Evolutionary conservation across 345 rosid species (phyloP), one percentile per base, ranked within the genome.

Genomic region (Camelina neglecta): DNA sequence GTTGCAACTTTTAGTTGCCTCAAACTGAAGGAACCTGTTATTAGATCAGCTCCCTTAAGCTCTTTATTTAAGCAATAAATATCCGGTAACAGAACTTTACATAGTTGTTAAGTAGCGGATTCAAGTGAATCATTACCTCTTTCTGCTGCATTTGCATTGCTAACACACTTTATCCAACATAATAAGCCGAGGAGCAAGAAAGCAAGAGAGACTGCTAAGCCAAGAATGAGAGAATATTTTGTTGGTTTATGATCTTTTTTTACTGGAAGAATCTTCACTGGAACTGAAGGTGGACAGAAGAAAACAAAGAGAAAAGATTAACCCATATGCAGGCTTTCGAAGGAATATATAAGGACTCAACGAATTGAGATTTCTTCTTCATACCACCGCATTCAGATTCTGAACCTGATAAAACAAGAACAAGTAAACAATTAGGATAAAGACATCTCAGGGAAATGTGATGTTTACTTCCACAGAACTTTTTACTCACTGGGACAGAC

Each of bases 1-100:
- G 84, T 78, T 4, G 84, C 82, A 51, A 56, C 71, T 65, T 74
- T 74, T 35, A 81, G 77, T 61, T 78, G 82, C 35, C 53, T 81
- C 44, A 70, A 60, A 64, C 71, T 65, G 58, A 70, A 78, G 35
- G 78, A 74, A 56, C 77, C 77, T 73, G 71, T 31, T 31, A 31
- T 65, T 23, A 54, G 26, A 65, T 26, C 24, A 55, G 5, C 1
- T 12, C 54, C 21, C 7, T 65, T 54, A 1, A 63, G 70, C 54
- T 73, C 36, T 39, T 50, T 0, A 0, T 62, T 61, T 51, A 15
- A 29, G 31, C 41, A 50, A 11, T n/a, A 7, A n/a, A 15, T 3
- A 15, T 8, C 23, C 0, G 6, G 35, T 12, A n/a, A 61, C 8
- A 36, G 10, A 24, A 36, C 8, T 54, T 41, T 26, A 62, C 51